Evolutionary conservation across 345 rosid species (phyloP).

Genomic region (Anastatica hierochuntica): DNA sequence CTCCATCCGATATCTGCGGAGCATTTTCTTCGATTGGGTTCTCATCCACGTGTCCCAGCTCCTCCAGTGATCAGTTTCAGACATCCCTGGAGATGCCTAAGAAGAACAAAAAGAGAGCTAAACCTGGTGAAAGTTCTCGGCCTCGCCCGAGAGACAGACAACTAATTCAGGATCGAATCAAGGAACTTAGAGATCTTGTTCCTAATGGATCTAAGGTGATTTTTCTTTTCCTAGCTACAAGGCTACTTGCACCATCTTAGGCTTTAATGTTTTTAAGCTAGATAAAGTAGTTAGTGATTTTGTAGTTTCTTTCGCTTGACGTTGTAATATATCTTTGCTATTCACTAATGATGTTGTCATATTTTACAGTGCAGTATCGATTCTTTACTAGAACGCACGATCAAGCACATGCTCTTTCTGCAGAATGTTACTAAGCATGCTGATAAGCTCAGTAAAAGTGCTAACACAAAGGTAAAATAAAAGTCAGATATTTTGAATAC

Average conservation of each 20-base stretch:
- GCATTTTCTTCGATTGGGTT: slow-evolving; percentile 54
- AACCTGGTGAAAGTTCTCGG: slow-evolving; percentile 77
- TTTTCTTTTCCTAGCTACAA: slow-evolving; percentile 11
- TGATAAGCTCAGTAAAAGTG: slow-evolving; percentile 70
- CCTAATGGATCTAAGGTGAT: slow-evolving; percentile 94
- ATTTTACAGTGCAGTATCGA: slow-evolving; percentile 88
- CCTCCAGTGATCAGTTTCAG: slow-evolving; percentile 55
- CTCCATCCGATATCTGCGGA: slow-evolving; percentile 48
- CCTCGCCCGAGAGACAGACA: slow-evolving; percentile 98
- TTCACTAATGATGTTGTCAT: slow-evolving; percentile 24
- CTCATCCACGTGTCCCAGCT: slow-evolving; percentile 65
- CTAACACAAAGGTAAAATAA: slow-evolving; percentile 47
- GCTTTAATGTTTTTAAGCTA: too few relatives aligned
- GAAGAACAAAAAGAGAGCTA: slow-evolving; percentile 68
- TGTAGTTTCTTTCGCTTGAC: too few relatives aligned
- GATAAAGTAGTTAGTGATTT: too few relatives aligned
- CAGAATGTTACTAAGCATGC: slow-evolving; percentile 83
- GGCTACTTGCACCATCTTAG: neutral
- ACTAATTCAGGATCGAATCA: slow-evolving; percentile 90
- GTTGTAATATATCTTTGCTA: neutral
- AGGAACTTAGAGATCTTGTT: slow-evolving; percentile 93
- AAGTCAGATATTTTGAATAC: neutral
- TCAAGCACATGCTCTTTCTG: slow-evolving; percentile 85
- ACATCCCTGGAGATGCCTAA: slow-evolving; percentile 48
- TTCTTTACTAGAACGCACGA: slow-evolving; percentile 86